A percentile compares a stretch with the other conserved stretches of the same genome.
These are phyloP conservation scores for Cladosporium colombiae DNA, from an alignment of 2,329 filamentous ascomycete species.

Conservation along the genomic window DNA sequence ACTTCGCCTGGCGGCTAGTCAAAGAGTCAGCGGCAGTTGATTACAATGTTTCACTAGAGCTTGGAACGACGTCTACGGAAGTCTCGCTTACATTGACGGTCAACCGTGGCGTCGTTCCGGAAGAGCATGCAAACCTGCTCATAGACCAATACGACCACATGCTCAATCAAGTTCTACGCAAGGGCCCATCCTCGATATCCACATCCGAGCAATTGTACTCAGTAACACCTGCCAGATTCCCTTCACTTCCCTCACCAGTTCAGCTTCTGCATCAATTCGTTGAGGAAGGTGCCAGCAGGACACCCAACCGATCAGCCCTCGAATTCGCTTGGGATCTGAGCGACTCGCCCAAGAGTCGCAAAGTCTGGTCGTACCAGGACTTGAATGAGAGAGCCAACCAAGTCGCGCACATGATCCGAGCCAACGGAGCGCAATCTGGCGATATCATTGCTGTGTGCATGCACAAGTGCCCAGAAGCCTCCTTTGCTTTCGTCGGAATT, in stretches of 20 bases:
- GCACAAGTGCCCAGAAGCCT: conserved; percentile 81
- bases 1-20: conserved; percentile 57
- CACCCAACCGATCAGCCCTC: conserved; percentile 66
- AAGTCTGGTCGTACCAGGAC: conserved; percentile 72
- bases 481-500: conserved; percentile 78
- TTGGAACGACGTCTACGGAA: conserved; percentile 57
- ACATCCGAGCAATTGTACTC: conserved; percentile 54
- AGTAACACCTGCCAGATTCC: conserved; percentile 57
- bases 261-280: conserved; percentile 75
- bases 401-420: conserved; percentile 65
- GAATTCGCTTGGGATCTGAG: conserved; percentile 63
- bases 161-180: conserved; percentile 58
- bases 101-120: conserved; percentile 64
- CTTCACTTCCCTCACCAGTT: conserved; percentile 59
- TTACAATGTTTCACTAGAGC: conserved; percentile 78
- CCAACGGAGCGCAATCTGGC: conserved; percentile 54
- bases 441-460: conserved; percentile 75
- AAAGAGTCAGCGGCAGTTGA: conserved; percentile 71
- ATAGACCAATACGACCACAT: conserved; percentile 71
- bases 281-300: conserved; percentile 58
- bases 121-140: conserved; percentile 66
- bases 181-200: background rate
- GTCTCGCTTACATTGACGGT: conserved; percentile 68
- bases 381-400: conserved; percentile 71
- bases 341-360: conserved; percentile 47